Conservation (phyloP, 352 stramenopile species). For the Globisporangium takayamanum region DNA sequence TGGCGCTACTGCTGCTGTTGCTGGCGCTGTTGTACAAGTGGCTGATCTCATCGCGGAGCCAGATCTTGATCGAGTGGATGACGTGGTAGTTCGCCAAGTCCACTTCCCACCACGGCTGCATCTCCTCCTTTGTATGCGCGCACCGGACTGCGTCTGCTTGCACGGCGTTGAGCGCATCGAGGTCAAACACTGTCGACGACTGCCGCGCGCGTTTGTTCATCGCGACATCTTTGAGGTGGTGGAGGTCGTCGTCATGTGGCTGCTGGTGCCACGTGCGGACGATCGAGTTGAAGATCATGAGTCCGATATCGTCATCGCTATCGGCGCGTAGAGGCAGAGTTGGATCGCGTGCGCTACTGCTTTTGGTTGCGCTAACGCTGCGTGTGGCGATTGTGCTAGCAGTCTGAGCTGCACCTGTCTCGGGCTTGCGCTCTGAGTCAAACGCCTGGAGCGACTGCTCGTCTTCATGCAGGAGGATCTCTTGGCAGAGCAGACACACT, state of each 20-base stretch:
- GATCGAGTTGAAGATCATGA: slow-evolving; percentile 36
- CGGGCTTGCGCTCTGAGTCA: background rate
- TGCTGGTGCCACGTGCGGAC: slow-evolving; percentile 25
- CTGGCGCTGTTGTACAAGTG: slow-evolving; percentile 20
- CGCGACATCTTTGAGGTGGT: slow-evolving; percentile 29
- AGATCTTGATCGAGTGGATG: slow-evolving; percentile 42
- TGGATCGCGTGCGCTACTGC: background rate
- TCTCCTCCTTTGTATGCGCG: slow-evolving; percentile 39
- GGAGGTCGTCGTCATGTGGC: slow-evolving; percentile 6
- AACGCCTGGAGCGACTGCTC: slow-evolving; percentile 6
- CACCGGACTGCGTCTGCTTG: slow-evolving; percentile 20
- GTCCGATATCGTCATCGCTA: slow-evolving; percentile 15
- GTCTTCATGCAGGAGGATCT: slow-evolving; percentile 33
- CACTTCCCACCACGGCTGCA: slow-evolving; percentile 54
- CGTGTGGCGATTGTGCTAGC: background rate
- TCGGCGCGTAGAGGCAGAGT: background rate
- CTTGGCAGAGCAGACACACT: slow-evolving; percentile 39
- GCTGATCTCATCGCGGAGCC: slow-evolving; percentile 28
- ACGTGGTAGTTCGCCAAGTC: slow-evolving; percentile 45
- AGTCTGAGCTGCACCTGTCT: background rate
- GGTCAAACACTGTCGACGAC: slow-evolving; percentile 34
- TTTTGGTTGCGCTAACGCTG: background rate
- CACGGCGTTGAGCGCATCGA: slow-evolving; percentile 34
- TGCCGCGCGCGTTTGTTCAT: slow-evolving; percentile 33
- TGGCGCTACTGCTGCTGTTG: background rate